Evolutionary conservation across 2,329 filamentous ascomycete species (phyloP).

Genomic region (Alternaria arbusti): DNA sequence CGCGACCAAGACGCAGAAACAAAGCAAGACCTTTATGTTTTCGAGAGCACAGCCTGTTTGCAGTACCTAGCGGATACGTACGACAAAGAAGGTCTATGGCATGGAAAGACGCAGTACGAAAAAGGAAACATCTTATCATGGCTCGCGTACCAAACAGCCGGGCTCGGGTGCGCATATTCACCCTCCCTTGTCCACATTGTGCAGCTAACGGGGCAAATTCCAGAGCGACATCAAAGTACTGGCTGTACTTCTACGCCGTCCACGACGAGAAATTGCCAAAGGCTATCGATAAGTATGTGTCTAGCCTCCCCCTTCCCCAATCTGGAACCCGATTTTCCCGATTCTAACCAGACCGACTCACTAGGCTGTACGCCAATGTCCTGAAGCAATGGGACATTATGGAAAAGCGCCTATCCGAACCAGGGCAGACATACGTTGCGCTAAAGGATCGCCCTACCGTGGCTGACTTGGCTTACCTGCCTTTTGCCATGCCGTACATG

Average conservation of each 20-base stretch:
- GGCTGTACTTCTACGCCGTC: constrained; percentile 38
- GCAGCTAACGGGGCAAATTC: not conserved
- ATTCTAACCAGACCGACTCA: too few species aligned
- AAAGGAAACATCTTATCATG: constrained; percentile 40
- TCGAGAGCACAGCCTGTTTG: constrained; percentile 49
- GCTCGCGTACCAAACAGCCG: constrained; percentile 49
- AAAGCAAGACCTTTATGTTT: constrained; percentile 39
- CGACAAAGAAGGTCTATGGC: constrained; percentile 44
- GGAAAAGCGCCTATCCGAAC: constrained; percentile 14
- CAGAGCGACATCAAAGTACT: constrained; percentile 43
- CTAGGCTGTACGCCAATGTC: constrained; percentile 1
- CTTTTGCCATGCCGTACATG: constrained; percentile 50
- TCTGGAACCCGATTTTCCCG: too few species aligned
- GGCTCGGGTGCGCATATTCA: constrained; percentile 24
- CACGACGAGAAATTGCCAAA: too few species aligned
- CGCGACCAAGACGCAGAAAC: constrained; percentile 40
- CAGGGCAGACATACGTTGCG: constrained; percentile 43
- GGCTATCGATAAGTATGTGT: too few species aligned
- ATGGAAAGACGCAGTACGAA: constrained; percentile 36
- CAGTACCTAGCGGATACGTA: constrained; percentile 47
- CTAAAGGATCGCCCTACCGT: constrained; percentile 45
- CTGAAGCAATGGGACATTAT: constrained; percentile 22
- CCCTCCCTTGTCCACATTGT: too few species aligned
- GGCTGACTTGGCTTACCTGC: constrained; percentile 47
- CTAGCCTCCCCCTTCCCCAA: too few species aligned